Evolutionary conservation across 2,329 filamentous ascomycete species (phyloP).

Genomic region (Cucurbitaria berberidis): DNA sequence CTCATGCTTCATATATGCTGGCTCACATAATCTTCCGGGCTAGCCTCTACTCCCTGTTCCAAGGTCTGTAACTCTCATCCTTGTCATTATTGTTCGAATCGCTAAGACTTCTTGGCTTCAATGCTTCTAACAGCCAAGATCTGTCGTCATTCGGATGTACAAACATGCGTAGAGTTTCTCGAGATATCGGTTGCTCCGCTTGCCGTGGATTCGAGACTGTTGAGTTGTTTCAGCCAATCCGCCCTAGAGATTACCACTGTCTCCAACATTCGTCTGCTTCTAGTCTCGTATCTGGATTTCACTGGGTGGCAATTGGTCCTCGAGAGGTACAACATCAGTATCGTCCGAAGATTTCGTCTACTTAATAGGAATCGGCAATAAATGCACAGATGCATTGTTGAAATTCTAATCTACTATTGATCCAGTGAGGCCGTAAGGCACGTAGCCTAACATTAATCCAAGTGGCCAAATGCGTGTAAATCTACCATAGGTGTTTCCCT

Average conservation of each 20-base stretch:
- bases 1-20: not conserved
- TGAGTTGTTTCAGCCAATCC: conserved; percentile 10
- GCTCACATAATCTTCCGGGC: not conserved
- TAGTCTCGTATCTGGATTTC: not conserved
- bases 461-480: conserved; percentile 13
- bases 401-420: not conserved
- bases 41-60: not conserved
- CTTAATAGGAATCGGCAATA: no score
- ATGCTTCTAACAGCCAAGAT: conserved; percentile 12
- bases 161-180: not conserved
- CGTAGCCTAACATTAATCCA: conserved; percentile 17
- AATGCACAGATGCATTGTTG: no score
- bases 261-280: not conserved
- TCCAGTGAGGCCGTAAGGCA: not conserved
- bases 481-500: conserved; percentile 19
- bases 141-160: conserved; percentile 1
- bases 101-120: conserved; percentile 17
- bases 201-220: conserved; percentile 4
- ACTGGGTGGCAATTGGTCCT: not conserved
- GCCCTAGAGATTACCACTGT: not conserved
- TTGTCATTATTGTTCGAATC: not conserved
- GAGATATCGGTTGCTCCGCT: not conserved
- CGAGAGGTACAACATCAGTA: no score
- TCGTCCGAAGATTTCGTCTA: no score
- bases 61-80: not conserved